phyloP scores from a whole-genome alignment of 495 filamentous ascomycete species.

The Talaromyces wortmannii region DNA sequence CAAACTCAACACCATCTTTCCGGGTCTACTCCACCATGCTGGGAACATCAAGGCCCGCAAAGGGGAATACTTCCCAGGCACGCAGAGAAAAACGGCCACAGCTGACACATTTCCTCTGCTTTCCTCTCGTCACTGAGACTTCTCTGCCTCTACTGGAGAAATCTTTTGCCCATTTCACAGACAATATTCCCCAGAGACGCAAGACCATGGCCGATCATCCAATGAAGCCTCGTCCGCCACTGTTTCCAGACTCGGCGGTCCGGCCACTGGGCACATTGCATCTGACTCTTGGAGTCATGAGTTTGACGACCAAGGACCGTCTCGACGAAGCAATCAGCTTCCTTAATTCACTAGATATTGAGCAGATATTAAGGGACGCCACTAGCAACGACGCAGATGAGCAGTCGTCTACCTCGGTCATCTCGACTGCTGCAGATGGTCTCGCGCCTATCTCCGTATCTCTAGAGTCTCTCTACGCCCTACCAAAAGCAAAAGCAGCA shows the following conservation, averaged over 20 bases:
- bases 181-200: slow-evolving; percentile 37
- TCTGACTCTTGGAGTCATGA: slow-evolving; percentile 84
- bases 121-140: slow-evolving; percentile 61
- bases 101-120: slow-evolving; percentile 84
- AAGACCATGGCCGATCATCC: slow-evolving; percentile 4
- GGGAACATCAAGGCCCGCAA: background rate
- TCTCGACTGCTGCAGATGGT: background rate
- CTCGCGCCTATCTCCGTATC: slow-evolving; percentile 14
- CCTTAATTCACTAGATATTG: slow-evolving; percentile 47
- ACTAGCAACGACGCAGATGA: slow-evolving; percentile 6
- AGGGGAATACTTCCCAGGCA: background rate
- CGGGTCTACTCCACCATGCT: background rate
- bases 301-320: slow-evolving; percentile 47
- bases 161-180: slow-evolving; percentile 53
- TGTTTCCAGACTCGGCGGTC: slow-evolving; percentile 53
- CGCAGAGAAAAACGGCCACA: slow-evolving; percentile 26
- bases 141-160: slow-evolving; percentile 58
- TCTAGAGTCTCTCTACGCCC: slow-evolving; percentile 29
- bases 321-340: slow-evolving; percentile 52
- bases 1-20: background rate
- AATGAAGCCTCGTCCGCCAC: slow-evolving; percentile 15
- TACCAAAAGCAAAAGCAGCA: slow-evolving; percentile 22
- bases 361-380: slow-evolving; percentile 34
- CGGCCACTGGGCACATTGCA: slow-evolving; percentile 78
- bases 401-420: background rate